phyloP scores from a whole-genome alignment of 148 eudicot species.

The Agrostemma githago region DNA sequence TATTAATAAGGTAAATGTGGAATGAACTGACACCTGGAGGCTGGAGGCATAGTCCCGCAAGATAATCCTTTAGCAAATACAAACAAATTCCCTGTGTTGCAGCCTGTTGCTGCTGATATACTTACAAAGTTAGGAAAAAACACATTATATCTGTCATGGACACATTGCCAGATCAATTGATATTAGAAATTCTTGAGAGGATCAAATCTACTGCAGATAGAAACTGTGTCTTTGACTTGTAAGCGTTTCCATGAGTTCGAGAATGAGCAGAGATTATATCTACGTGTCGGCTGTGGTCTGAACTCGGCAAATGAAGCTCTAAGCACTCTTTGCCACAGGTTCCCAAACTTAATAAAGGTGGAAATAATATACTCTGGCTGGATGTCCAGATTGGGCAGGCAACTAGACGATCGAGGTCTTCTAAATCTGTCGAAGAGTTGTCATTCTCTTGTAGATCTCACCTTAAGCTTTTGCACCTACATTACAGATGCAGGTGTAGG shows the following conservation, averaged over 20 bases:
- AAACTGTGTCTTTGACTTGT: constrained; percentile 59
- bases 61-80: neutral
- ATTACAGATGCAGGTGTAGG: constrained; percentile 77
- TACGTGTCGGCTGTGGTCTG: constrained; percentile 84
- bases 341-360: constrained; percentile 62
- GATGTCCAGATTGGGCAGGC: constrained; percentile 85
- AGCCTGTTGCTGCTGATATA: constrained; percentile 22
- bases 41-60: neutral
- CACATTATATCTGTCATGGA: constrained; percentile 43
- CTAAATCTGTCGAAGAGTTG: constrained; percentile 52
- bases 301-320: constrained; percentile 73
- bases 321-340: constrained; percentile 57
- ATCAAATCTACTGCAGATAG: constrained; percentile 45
- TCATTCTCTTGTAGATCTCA: constrained; percentile 54
- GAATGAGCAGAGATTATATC: constrained; percentile 54
- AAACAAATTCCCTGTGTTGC: constrained; percentile 11
- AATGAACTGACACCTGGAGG: neutral
- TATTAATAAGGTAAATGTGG: neutral
- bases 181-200: constrained; percentile 60
- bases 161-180: constrained; percentile 57
- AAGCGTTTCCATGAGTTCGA: constrained; percentile 63
- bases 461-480: constrained; percentile 78
- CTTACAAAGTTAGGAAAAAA: neutral
- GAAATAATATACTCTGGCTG: constrained; percentile 82
- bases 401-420: constrained; percentile 77